Conservation (phyloP, 192 early-diverging fungal species). For the Coemansia reversa region DNA sequence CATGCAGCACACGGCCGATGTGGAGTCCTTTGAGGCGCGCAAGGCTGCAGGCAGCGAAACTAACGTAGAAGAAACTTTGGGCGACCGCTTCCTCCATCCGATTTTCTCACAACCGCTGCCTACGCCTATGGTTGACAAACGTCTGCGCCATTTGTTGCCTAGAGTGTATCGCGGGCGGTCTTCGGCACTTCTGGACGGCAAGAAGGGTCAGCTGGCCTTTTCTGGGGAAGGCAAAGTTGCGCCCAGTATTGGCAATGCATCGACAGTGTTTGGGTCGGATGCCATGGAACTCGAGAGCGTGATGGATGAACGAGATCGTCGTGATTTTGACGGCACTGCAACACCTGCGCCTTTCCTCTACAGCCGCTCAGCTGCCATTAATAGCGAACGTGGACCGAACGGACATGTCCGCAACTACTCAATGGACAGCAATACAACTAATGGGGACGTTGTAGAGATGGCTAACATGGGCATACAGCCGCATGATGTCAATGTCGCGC, state of each 20-base stretch:
- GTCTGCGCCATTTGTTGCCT: conserved; percentile 62
- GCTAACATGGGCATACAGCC: conserved; percentile 3
- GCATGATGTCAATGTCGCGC: neutral
- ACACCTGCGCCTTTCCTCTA: conserved; percentile 29
- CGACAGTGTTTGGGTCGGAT: conserved; percentile 44
- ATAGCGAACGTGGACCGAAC: conserved; percentile 10
- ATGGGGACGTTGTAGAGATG: conserved; percentile 30
- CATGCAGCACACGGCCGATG: conserved; percentile 52
- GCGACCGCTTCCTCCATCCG: conserved; percentile 67
- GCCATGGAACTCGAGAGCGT: conserved; percentile 32
- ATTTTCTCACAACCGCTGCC: conserved; percentile 60
- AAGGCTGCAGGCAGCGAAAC: conserved; percentile 26
- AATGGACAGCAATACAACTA: conserved; percentile 34
- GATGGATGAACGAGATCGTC: conserved; percentile 52
- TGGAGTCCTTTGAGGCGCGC: conserved; percentile 32
- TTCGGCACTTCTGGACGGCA: conserved; percentile 11
- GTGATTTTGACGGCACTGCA: conserved; percentile 50
- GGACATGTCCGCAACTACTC: conserved; percentile 39
- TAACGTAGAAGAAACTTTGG: conserved; percentile 38
- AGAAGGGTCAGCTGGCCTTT: neutral
- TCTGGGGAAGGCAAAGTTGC: conserved; percentile 14
- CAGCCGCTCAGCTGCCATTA: neutral
- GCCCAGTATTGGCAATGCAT: conserved; percentile 32
- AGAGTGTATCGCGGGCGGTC: conserved; percentile 59
- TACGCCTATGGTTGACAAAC: conserved; percentile 68